Conservation (phyloP, 1,284 basidiomycete genomes). For the Xanthoconium separans region DNA sequence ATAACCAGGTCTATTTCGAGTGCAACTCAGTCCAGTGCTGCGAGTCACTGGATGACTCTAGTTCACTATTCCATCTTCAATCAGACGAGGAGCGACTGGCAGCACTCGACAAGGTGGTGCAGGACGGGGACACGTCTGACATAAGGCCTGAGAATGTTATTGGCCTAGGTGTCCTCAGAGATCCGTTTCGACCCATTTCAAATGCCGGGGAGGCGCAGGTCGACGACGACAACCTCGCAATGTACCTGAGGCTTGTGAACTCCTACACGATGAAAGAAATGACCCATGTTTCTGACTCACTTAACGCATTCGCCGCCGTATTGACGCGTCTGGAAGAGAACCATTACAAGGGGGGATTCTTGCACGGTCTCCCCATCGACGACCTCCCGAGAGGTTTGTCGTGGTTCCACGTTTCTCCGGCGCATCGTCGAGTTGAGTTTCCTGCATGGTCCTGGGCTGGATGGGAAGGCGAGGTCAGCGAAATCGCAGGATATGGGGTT, state of each 20-base stretch:
- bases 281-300: constrained; percentile 12
- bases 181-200: constrained; percentile 12
- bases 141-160: neutral
- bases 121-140: neutral
- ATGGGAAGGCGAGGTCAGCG: constrained; percentile 8
- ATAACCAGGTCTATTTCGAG: constrained; percentile 23
- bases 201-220: neutral
- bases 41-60: constrained; percentile 14
- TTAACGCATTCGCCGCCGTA: constrained; percentile 16
- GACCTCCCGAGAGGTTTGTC: constrained; percentile 9
- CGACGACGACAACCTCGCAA: neutral
- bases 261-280: constrained; percentile 8
- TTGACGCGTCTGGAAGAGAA: constrained; percentile 3
- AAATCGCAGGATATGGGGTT: neutral
- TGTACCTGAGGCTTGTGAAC: constrained; percentile 7
- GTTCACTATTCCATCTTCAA: constrained; percentile 12
- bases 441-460: constrained; percentile 15
- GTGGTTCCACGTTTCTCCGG: constrained; percentile 7
- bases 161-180: constrained; percentile 7
- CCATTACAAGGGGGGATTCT: constrained; percentile 12
- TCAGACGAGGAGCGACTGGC: constrained; percentile 1
- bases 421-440: constrained; percentile 8
- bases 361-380: constrained; percentile 11
- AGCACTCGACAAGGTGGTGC: neutral
- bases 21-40: constrained; percentile 16